Base-by-base conservation (phyloP, 495 filamentous ascomycete species). In the Melanomma pulvis-pyrius region DNA sequence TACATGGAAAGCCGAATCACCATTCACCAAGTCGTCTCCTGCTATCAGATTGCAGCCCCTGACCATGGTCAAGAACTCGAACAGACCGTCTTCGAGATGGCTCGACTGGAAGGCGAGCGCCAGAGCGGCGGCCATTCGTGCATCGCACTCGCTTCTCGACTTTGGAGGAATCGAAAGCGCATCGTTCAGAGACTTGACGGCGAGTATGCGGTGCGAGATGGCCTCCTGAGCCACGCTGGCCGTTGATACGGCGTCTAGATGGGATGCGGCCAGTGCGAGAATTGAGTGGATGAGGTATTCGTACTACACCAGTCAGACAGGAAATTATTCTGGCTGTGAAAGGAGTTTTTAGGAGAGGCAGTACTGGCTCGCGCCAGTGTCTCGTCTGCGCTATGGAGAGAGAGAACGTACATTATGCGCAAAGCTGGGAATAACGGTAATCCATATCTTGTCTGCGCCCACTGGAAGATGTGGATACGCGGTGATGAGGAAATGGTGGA, bases 21-120 rank as follows among this genome's bases (percentile, higher is more conserved):
- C 63, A 15, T 77, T 78, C 56, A 73, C 74, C 26, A 72, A 56
- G 51, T 86, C 84, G 66, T 82, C 79, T 19, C 77, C 72, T 3
- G 81, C 80, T 6, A 89, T 79, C 11, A 86, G 76, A 36, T 82
- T 73, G 64, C 84, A 82, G 21, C 86, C 86, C 28, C 85, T 79
- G 39, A 86, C 80, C 73, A 88, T 87, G 12, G 85, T 83, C 75
- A 86, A 82, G 71, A 84, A 89, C 68, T 88, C 86, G 28, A 77
- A 73, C 59, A 88, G 76, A 13, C 86, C 85, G 74, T 88, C 86
- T 32, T 80, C 76, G 52, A 88, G 80, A 60, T 82, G 75, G 48
- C 82, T 79, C 0, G 83, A 83, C 70, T 88, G 86, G 76, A 86
- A 88, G 3, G 82, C 81, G 1, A 88, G 79, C 0, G 83, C 80